Conservation (phyloP, 2,329 filamentous ascomycete genomes). For the Apiospora malaysiana region DNA sequence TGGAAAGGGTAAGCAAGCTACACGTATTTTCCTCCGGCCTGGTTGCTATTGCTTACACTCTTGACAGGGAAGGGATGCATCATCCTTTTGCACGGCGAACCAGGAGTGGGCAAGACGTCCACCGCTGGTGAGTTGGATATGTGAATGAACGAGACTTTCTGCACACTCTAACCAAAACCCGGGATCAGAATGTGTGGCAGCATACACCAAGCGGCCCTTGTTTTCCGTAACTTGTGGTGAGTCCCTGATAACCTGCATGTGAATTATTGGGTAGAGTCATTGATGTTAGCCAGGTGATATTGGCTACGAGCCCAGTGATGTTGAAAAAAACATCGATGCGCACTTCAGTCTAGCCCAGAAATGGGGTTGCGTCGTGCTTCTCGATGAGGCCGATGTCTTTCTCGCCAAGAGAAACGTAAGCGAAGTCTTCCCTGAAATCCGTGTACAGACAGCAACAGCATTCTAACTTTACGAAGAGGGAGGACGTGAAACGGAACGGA, state of each 20-base stretch:
- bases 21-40: constrained; percentile 24
- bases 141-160: too few species aligned
- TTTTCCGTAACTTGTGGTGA: constrained; percentile 22
- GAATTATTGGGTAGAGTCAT: not conserved
- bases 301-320: constrained; percentile 14
- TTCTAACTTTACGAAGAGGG: not conserved
- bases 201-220: constrained; percentile 20
- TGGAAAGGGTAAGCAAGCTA: constrained; percentile 35
- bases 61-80: constrained; percentile 42
- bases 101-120: constrained; percentile 27
- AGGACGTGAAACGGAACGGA: constrained; percentile 2
- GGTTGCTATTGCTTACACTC: too few species aligned
- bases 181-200: constrained; percentile 21
- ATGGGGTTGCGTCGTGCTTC: constrained; percentile 19
- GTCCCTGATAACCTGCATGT: not conserved
- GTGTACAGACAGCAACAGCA: not conserved
- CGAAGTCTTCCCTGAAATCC: not conserved
- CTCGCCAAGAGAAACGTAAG: constrained; percentile 10
- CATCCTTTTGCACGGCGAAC: constrained; percentile 39
- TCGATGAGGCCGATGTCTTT: constrained; percentile 18
- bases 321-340: not conserved
- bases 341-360: constrained; percentile 15
- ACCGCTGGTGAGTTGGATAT: constrained; percentile 26
- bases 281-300: constrained; percentile 19
- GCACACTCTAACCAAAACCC: not conserved